Evolutionary conservation across 2,329 filamentous ascomycete genomes (phyloP), one percentile per base, ranked within the genome.

Genomic region (Rutstroemia sydowiana): DNA sequence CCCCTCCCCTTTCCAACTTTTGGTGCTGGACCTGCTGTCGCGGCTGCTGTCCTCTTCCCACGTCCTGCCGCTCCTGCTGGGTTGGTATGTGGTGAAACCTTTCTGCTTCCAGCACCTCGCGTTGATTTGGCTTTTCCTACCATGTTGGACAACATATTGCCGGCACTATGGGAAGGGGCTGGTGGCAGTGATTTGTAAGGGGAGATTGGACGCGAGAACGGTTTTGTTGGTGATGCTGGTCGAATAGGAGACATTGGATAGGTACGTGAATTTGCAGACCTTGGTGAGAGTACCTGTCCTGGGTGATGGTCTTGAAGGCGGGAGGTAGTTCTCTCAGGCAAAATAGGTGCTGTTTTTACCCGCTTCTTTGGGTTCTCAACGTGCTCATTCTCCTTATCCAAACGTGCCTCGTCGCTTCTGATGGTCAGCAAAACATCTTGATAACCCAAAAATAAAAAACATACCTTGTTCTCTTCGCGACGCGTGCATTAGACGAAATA

Each of bases 301-400:
- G 79, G 68, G 58, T 72, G 57, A 73, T 62, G 60, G 14, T 41
- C 39, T 41, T 69, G 64, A 59, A 70, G 61, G 56, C 73, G 53
- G 70, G 71, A 18, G 69, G 73, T 51, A 64, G 69, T 48, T 65
- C 68, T 52, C 13, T 45, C 69, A 41, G 60, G 59, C 37, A 61
- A 58, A 10, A 56, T 54, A 48, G 61, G 72, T 10, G 69, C 65
- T 32, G 65, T 65, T 36, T 66, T 67, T 23, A 65, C 56, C 18
- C 70, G 75, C 70, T 90, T 91, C 74, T 92, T 92, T 3, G 84
- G 81, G 58, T 84, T 84, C 20, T 85, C 78, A 55, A 72, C 70
- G 55, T 69, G 69, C 44, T 81, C 79, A 63, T 93, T 95, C 66
- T 95, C 88, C 69, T 95, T 93, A 69, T 92, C 84, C 26, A 75